Base-by-base conservation (phyloP, 371 early-diverging fungal genomes). In the Zopfochytrium polystomum region DNA sequence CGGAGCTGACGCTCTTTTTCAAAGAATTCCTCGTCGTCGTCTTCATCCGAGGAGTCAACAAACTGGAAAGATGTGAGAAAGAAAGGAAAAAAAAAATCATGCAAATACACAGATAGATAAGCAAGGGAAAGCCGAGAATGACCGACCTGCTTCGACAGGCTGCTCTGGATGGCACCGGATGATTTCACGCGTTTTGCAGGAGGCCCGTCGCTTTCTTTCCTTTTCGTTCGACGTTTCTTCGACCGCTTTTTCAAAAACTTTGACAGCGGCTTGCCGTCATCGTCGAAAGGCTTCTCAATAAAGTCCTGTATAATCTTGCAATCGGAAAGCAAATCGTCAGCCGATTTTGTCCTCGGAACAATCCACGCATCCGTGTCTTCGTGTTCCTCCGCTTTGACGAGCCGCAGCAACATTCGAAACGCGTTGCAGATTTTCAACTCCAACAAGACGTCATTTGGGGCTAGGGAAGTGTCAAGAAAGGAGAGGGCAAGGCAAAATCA, bases 21-120 rank as follows among this genome's bases (percentile, higher is more conserved):
- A 50, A 68, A 68, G 46, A 68, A 68, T 15, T 43, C 64, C 38
- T 68, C 68, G 38, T 48, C 57, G 13, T 59, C 64, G 38, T 48
- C 55, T 31, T 63, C 62, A 38, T 66, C 66, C 25, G 62, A 61
- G 52, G 60, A 60, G 7, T 60, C 52, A 13, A 67, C 51, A 38
- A 58, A 67, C 63, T 55, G 34, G 20, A 26, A 29, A 44, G 50
- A 55, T 49, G n/a, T n/a, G n/a, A 20, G 32, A 44, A 49, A 15
- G 13, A 35, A 26, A 26, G 25, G 33, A 6, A 55, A 25, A 22
- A 25, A 6, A 43, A 20, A 43, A 11, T 55, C 45, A 9, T 46
- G 44, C 9, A n/a, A 48, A 52, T 38, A 9, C 48, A n/a, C 20
- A 18, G n/a, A 38, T 38, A 7, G 18, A 7, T 7, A 18, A 7